Evolutionary conservation across 2,329 filamentous ascomycete species (phyloP).

Genomic region (Salinomyces thailandicus): DNA sequence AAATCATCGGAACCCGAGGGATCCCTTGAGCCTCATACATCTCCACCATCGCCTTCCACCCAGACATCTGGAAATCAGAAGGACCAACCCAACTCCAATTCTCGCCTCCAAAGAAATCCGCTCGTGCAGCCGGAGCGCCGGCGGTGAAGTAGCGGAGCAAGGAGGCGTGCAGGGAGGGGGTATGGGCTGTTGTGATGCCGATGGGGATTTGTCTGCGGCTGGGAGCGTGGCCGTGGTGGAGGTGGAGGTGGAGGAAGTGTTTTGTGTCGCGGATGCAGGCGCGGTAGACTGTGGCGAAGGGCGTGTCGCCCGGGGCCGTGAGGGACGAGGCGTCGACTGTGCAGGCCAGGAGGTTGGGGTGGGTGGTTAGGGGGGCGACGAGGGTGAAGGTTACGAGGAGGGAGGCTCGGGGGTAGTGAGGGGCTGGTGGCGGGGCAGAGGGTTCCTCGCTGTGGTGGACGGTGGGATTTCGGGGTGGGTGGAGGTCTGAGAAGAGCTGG

Average conservation of each 20-base stretch:
- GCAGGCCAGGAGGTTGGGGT: slow-evolving; percentile 14
- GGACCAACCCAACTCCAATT: slow-evolving; percentile 10
- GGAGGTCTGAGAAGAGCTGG: slow-evolving; percentile 7
- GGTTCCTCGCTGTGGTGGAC: slow-evolving; percentile 1
- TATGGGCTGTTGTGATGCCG: slow-evolving; percentile 6
- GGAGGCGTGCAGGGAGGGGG: not conserved
- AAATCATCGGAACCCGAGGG: slow-evolving; percentile 10
- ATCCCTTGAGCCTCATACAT: not conserved
- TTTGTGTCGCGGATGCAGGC: slow-evolving; percentile 13
- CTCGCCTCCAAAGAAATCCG: slow-evolving; percentile 1
- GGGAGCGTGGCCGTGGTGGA: too few relatives aligned
- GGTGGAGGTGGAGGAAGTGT: slow-evolving; percentile 8
- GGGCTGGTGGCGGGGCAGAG: not conserved
- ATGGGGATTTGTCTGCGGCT: slow-evolving; percentile 9
- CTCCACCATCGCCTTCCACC: slow-evolving; percentile 11
- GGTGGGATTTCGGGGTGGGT: not conserved
- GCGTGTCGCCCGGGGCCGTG: slow-evolving; percentile 1
- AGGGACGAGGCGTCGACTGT: slow-evolving; percentile 5
- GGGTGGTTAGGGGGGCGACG: slow-evolving; percentile 10
- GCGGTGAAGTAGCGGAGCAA: slow-evolving; percentile 11
- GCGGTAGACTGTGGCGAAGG: slow-evolving; percentile 11
- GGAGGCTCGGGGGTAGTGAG: slow-evolving; percentile 5
- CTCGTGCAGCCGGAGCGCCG: not conserved
- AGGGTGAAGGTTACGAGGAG: slow-evolving; percentile 7
- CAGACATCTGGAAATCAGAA: slow-evolving; percentile 13